A percentile compares a stretch with the other conserved stretches of the same genome.
Evolutionary conservation across 805 yeast genomes (phyloP).

Genomic region (Starmerella ratchasimensis): DNA sequence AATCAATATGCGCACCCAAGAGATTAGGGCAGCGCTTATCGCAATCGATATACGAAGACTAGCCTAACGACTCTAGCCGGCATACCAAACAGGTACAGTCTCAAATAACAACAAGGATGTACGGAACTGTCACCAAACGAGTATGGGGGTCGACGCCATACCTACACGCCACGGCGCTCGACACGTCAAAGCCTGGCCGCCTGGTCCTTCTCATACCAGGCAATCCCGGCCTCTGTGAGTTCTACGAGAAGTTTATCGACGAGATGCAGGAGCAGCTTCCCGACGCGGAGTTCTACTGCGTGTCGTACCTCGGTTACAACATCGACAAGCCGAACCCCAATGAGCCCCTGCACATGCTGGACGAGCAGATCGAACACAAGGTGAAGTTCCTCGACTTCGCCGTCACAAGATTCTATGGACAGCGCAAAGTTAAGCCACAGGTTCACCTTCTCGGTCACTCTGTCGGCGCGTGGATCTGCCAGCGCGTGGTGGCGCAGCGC

Average conservation of each 20-base stretch:
- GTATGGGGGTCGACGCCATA: no score
- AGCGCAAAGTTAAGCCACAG: slow-evolving; percentile 20
- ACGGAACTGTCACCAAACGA: no score
- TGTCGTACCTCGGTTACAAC: slow-evolving; percentile 54
- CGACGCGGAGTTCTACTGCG: slow-evolving; percentile 39
- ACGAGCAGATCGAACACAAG: slow-evolving; percentile 49
- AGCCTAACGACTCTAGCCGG: no score
- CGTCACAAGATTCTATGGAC: slow-evolving; percentile 6
- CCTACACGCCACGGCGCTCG: no score
- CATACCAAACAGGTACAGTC: no score
- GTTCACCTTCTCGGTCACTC: slow-evolving; percentile 53
- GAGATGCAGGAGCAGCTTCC: slow-evolving; percentile 33
- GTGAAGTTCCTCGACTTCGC: slow-evolving; percentile 34
- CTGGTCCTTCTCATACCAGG: slow-evolving; percentile 56
- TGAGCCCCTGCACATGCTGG: slow-evolving; percentile 28
- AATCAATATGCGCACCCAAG: no score
- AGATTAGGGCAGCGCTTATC: no score
- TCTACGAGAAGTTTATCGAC: slow-evolving; percentile 42
- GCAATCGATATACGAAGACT: no score
- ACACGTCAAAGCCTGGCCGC: no score
- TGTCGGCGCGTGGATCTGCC: slow-evolving; percentile 52
- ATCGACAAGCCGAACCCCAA: slow-evolving; percentile 9
- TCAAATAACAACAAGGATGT: no score
- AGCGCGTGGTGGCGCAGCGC: slow-evolving; percentile 32
- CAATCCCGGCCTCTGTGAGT: slow-evolving; percentile 60